Evolutionary conservation across 1,284 basidiomycete genomes (phyloP), one percentile per base, ranked within the genome.

Genomic region (Abortiporus biennis): DNA sequence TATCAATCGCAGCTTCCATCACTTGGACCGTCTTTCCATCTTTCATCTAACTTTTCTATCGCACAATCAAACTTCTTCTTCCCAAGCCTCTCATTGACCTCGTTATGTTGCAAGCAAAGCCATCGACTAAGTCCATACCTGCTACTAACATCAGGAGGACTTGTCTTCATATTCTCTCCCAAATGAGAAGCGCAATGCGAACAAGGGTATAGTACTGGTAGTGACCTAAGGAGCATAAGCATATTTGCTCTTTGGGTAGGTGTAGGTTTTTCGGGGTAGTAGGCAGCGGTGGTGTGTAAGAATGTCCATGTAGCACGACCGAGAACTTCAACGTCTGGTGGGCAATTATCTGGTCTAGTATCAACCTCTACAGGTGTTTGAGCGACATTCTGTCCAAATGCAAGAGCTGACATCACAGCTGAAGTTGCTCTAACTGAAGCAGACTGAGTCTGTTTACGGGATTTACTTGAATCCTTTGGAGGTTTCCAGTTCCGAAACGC

Each of bases 251-350:
- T 81, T 51, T 93, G 87, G 3, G 65, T 65, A 0, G 78, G 67
- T 0, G 80, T 76, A 0, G 93, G 88, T 20, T 67, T 63, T 20
- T 83, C 74, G n/a, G 93, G 92, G 63, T 93, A 96, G 63, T 96
- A 94, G 13, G 93, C 89, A 0, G 91, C 92, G 3, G 92, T 85
- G 1, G 92, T 85, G 60, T 97, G 93, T 27, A 97, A 72, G 74
- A 97, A 96, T 15, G 92, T 87, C 93, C 93, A 97, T 3, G 93
- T 95, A 37, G 93, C 85, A 39, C 81, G 78, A 4, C 93, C 93
- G 31, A 97, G 80, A 44, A 79, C 71, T 54, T 92, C 88, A 34
- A 85, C 82, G 61, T 96, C 92, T 0, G 91, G 80, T 9, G 93
- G 93, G 56, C 93, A 96, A 47, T 87, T 68, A 19, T 67, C 66